A percentile compares a stretch with the other conserved stretches of the same genome.
These are phyloP conservation scores for Ensete ventricosum DNA, from an alignment of 176 grass and related monocot genomes.

Conservation along the genomic window DNA sequence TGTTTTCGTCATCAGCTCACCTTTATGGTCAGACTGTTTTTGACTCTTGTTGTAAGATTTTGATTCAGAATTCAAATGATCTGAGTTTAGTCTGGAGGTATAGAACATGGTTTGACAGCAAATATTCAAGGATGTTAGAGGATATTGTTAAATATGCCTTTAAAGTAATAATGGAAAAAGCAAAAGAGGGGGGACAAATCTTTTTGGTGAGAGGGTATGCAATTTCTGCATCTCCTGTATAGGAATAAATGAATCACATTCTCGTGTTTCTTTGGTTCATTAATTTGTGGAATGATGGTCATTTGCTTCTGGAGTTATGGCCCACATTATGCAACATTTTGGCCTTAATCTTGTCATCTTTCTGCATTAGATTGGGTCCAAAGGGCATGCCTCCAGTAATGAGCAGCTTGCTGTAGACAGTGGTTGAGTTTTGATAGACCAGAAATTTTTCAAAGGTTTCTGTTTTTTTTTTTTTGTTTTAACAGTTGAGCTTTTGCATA, in stretches of 20 bases:
- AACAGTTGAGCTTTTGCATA: no score
- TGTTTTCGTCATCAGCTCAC: neutral
- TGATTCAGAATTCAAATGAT: neutral
- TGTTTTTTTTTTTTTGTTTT: no score
- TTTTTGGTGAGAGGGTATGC: neutral
- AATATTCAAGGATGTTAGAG: neutral
- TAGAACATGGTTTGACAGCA: neutral
- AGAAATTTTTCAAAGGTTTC: no score
- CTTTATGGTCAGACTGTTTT: neutral
- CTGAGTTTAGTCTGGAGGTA: neutral
- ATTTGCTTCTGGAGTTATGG: neutral
- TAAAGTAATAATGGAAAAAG: neutral
- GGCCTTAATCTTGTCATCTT: no score
- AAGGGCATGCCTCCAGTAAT: no score
- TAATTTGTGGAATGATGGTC: neutral
- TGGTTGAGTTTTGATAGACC: no score
- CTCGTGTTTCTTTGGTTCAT: neutral
- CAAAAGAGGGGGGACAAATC: neutral
- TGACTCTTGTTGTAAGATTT: neutral
- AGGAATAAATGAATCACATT: neutral
- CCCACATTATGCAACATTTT: no score
- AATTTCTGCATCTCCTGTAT: neutral
- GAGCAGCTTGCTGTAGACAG: no score
- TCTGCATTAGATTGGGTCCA: no score
- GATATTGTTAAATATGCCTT: neutral